Percentiles rank a stretch among this genome's conserved stretches.
Conservation (phyloP, 2,329 filamentous ascomycete genomes). For the Aurifilum marmelostoma region DNA sequence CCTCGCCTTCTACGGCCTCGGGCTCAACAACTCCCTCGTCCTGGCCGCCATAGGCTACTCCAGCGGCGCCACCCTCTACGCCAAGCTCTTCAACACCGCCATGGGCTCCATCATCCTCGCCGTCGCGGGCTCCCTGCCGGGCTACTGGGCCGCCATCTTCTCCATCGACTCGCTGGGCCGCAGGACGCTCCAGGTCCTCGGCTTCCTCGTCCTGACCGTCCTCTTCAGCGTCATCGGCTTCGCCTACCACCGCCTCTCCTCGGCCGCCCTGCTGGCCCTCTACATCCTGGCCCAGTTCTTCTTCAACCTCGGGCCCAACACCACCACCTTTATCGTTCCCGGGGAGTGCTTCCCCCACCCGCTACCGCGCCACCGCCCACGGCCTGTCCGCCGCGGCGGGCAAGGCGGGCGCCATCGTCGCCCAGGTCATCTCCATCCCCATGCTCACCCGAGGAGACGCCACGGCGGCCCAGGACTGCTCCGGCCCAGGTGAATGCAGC, state of each 20-base stretch:
- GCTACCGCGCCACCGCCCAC: slow-evolving; percentile 65
- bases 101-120: slow-evolving; percentile 78
- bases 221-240: slow-evolving; percentile 68
- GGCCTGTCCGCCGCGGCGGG: slow-evolving; percentile 68
- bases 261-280: slow-evolving; percentile 57
- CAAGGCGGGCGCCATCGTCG: slow-evolving; percentile 70
- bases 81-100: slow-evolving; percentile 71
- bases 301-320: slow-evolving; percentile 69
- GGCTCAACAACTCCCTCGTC: slow-evolving; percentile 76
- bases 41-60: slow-evolving; percentile 74
- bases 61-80: slow-evolving; percentile 64
- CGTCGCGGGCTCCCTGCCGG: slow-evolving; percentile 76
- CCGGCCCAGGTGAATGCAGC: slow-evolving; percentile 48
- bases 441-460: slow-evolving; percentile 58
- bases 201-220: slow-evolving; percentile 63
- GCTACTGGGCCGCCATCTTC: slow-evolving; percentile 77
- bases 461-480: slow-evolving; percentile 40
- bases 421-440: slow-evolving; percentile 67
- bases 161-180: slow-evolving; percentile 76
- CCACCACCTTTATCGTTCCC: slow-evolving; percentile 67
- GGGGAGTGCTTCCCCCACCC: slow-evolving; percentile 68
- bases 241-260: slow-evolving; percentile 52
- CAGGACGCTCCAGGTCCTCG: slow-evolving; percentile 72
- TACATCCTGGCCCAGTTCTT: slow-evolving; percentile 69
- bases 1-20: slow-evolving; percentile 69